Conservation (phyloP, 352 stramenopile species). For the Pilasporangium apinafurcum region DNA sequence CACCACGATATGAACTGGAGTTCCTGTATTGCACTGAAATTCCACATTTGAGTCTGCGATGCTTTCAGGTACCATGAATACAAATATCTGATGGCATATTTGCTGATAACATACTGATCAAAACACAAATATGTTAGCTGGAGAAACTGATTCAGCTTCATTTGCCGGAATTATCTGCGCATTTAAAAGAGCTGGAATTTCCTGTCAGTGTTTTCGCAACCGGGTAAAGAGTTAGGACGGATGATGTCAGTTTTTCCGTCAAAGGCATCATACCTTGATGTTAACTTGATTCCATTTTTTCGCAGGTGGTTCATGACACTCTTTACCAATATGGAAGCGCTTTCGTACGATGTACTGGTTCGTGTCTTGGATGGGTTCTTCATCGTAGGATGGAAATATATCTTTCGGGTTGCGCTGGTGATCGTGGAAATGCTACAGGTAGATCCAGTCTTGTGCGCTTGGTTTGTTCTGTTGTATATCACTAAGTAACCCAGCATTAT, state of each 20-base stretch:
- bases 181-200: constrained; percentile 57
- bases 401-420: constrained; percentile 57
- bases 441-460: no score
- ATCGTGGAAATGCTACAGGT: constrained; percentile 53
- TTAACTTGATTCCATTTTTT: background rate
- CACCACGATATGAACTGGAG: constrained; percentile 51
- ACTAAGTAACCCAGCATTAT: background rate
- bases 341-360: constrained; percentile 52
- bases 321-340: constrained; percentile 68
- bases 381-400: constrained; percentile 64
- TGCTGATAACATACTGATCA: background rate
- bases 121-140: constrained; percentile 18
- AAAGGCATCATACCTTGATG: background rate
- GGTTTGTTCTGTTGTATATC: no score
- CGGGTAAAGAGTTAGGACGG: no score
- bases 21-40: constrained; percentile 51
- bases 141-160: constrained; percentile 37
- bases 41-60: constrained; percentile 54
- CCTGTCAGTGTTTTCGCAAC: constrained; percentile 65
- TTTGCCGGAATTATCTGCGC: constrained; percentile 26
- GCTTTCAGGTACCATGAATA: constrained; percentile 41
- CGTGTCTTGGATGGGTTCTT: constrained; percentile 61
- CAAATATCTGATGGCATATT: background rate
- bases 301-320: constrained; percentile 80
- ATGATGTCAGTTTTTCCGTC: background rate